Conservation (phyloP, 2,329 filamentous ascomycete genomes). For the Penicillium crustosum region DNA sequence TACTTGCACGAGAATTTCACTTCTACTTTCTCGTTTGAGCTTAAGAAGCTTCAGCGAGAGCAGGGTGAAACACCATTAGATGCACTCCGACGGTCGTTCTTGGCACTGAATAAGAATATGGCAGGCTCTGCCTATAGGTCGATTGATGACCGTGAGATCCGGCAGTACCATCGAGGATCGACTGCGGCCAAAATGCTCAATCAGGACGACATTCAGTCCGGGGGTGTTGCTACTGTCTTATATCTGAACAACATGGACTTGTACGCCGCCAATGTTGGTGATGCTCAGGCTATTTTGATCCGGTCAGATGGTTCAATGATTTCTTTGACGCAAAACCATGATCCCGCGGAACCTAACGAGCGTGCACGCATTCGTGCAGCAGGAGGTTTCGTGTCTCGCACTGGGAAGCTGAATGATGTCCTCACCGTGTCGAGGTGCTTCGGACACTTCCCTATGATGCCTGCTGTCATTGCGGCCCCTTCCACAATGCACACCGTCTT, state of each 20-base stretch:
- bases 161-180: constrained; percentile 65
- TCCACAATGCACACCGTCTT: constrained; percentile 76
- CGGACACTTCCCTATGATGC: constrained; percentile 89
- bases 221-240: constrained; percentile 86
- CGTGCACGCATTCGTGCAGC: constrained; percentile 88
- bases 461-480: constrained; percentile 87
- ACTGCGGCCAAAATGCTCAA: constrained; percentile 73
- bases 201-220: constrained; percentile 85
- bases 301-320: constrained; percentile 81
- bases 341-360: constrained; percentile 82
- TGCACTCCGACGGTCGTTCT: constrained; percentile 80
- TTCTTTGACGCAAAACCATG: constrained; percentile 86
- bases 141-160: constrained; percentile 68
- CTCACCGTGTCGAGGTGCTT: constrained; percentile 93
- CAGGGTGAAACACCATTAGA: constrained; percentile 74
- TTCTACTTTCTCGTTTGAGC: constrained; percentile 75
- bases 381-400: constrained; percentile 91
- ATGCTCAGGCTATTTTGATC: constrained; percentile 93
- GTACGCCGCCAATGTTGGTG: constrained; percentile 91
- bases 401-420: constrained; percentile 87
- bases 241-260: constrained; percentile 89
- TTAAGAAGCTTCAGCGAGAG: constrained; percentile 69
- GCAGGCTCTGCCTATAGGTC: constrained; percentile 80
- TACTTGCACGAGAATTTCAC: constrained; percentile 96
- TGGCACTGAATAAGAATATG: constrained; percentile 90